A percentile compares a stretch with the other conserved stretches of the same genome.
phyloP scores from a whole-genome alignment of 208 protist species.

The Phytomonas sp. region DNA sequence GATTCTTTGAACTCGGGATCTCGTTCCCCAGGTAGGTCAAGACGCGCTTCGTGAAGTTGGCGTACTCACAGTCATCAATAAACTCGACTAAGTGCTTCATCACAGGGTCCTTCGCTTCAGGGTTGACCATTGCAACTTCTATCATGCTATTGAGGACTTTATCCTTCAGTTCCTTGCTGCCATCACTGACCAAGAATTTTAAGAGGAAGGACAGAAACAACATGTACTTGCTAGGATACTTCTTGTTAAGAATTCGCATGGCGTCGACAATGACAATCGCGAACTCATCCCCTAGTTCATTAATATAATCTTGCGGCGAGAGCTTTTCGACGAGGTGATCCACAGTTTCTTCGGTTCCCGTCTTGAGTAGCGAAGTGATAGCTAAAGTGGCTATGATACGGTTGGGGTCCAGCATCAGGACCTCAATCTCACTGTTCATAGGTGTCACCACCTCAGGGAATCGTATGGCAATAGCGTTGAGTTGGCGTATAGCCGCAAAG shows the following conservation, averaged over 20 bases:
- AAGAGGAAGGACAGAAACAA: conserved; percentile 90
- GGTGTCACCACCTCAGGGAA: conserved; percentile 81
- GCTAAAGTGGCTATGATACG: conserved; percentile 96
- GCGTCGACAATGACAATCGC: conserved; percentile 96
- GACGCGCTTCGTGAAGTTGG: conserved; percentile 91
- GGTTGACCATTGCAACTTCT: conserved; percentile 85
- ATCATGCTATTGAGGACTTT: conserved; percentile 95
- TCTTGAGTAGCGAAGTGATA: conserved; percentile 97
- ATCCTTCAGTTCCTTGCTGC: conserved; percentile 92
- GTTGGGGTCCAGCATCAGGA: conserved; percentile 89
- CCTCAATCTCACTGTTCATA: conserved; percentile 95
- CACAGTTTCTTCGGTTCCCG: conserved; percentile 92
- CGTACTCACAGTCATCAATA: conserved; percentile 99
- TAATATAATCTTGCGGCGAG: conserved; percentile 76
- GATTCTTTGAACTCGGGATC: conserved; percentile 68
- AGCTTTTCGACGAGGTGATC: conserved; percentile 97
- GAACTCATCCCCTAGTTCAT: conserved; percentile 96
- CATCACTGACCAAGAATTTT: conserved; percentile 78
- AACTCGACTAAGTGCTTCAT: conserved; percentile 97
- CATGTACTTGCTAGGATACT: conserved; percentile 92
- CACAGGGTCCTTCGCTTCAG: conserved; percentile 84
- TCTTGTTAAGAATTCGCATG: conserved; percentile 91
- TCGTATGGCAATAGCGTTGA: conserved; percentile 84
- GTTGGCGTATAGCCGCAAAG: conserved; percentile 92
- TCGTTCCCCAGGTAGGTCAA: conserved; percentile 94